Conservation (phyloP, 306 rosid genomes). For the Trifolium repens region DNA sequence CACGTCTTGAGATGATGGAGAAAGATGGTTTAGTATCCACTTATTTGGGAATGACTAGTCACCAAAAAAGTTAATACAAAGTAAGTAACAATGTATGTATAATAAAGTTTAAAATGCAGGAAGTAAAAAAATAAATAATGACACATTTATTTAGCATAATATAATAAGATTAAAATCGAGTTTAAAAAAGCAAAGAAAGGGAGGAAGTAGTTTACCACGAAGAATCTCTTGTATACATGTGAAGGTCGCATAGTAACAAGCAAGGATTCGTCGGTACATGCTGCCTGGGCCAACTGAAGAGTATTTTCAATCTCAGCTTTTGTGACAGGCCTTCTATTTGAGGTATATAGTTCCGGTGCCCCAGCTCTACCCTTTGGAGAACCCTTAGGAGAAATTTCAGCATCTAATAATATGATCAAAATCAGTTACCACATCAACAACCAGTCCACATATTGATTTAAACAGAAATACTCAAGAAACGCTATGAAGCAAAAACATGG, state of each 20-base stretch:
- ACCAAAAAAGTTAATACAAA: not conserved
- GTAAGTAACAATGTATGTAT: not conserved
- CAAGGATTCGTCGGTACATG: constrained; percentile 41
- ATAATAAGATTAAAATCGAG: constrained; percentile 14
- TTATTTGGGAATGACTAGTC: constrained; percentile 53
- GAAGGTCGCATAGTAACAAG: constrained; percentile 63
- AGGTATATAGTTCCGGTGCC: constrained; percentile 39
- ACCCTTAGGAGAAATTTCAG: constrained; percentile 35
- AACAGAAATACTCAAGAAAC: constrained; percentile 21
- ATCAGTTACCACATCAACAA: constrained; percentile 27
- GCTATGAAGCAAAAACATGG: not conserved
- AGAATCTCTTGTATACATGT: constrained; percentile 72
- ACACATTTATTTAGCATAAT: not conserved
- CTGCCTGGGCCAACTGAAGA: constrained; percentile 53
- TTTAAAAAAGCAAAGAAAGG: constrained; percentile 28
- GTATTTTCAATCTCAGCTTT: constrained; percentile 50
- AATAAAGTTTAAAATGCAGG: not conserved
- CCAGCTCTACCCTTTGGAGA: constrained; percentile 34
- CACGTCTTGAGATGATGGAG: constrained; percentile 54
- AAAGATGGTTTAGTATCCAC: constrained; percentile 48
- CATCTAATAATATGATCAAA: constrained; percentile 41
- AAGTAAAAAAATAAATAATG: not conserved
- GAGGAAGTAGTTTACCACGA: constrained; percentile 54
- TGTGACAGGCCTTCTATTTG: constrained; percentile 68
- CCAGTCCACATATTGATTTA: constrained; percentile 2